Base-by-base conservation (phyloP, 176 grass and related monocot species). In the Hordeum marinum region DNA sequence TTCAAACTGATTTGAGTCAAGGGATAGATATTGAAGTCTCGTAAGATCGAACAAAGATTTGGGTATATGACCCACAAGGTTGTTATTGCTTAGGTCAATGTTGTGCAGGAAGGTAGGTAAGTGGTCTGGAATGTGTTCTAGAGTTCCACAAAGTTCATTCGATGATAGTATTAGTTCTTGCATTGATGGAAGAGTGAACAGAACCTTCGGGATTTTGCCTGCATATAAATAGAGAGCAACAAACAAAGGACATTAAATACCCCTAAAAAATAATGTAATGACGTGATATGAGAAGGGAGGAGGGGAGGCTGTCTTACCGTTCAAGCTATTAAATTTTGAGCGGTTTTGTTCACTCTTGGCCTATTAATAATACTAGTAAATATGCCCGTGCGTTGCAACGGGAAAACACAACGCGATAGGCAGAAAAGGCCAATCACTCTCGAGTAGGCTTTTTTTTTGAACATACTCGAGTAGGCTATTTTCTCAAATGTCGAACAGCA, bases 111-210 rank as follows among this genome's bases (percentile, higher is more conserved):
- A 21, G 13, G 78, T 83, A 35, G 57, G 76, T 55, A 43, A 32
- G 15, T 60, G 77, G 12, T 10, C 23, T 37, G 78, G 69, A 80
- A 80, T 75, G 1, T 87, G 40, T 55, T 36, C 54, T 10, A 83
- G 32, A 2, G 70, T 57, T 24, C 85, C 85, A 20, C 1, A 46
- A 39, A 87, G 70, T 12, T 75, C 13, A 40, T 76, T 82, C 0
- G 3, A 2, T 23, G 0, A 1, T n/a, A 82, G 20, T 2, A 0
- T 0, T 20, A 82, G 4, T 1, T 0, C 0, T 66, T 61, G 3
- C 0, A 87, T 21, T 4, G 6, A 58, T 11, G 34, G 79, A 90
- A 71, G 79, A 63, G 36, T 14, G 32, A 83, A 78, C 69, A 69
- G 7, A n/a, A 11, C 82, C 39, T 26, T 25, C n/a, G 41, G 69